Evolutionary conservation across 2,329 filamentous ascomycete genomes (phyloP).

Genomic region (Penicillium sp.): DNA sequence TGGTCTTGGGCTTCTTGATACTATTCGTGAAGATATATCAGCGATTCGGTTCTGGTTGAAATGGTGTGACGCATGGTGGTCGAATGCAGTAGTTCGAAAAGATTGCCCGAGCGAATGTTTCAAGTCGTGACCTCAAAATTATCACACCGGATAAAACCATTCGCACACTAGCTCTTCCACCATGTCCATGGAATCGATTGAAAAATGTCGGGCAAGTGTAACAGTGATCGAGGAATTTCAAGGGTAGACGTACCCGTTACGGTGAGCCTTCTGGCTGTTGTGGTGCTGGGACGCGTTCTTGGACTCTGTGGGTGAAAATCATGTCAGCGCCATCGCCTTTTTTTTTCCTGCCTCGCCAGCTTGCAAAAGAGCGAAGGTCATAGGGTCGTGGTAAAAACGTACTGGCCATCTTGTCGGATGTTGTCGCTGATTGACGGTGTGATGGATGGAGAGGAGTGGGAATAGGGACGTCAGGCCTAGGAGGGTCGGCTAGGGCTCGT

Average conservation of each 20-base stretch:
- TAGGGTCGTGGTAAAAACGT: slow-evolving; percentile 26
- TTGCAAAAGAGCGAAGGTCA: neutral
- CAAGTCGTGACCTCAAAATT: neutral
- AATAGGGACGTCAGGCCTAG: slow-evolving; percentile 32
- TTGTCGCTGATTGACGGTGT: slow-evolving; percentile 41
- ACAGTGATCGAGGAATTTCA: slow-evolving; percentile 6
- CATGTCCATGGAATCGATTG: neutral
- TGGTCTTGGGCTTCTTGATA: slow-evolving; percentile 99
- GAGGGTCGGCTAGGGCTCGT: slow-evolving; percentile 37
- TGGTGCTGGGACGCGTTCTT: slow-evolving; percentile 99
- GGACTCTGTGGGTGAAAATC: slow-evolving; percentile 65
- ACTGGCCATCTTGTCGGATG: slow-evolving; percentile 49
- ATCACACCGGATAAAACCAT: neutral
- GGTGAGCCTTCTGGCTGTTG: slow-evolving; percentile 97
- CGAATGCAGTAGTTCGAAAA: slow-evolving; percentile 1
- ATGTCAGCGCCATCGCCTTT: slow-evolving; percentile 26
- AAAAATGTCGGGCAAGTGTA: neutral
- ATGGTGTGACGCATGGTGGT: neutral
- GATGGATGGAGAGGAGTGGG: slow-evolving; percentile 34
- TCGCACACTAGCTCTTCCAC: neutral
- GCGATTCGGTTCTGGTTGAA: slow-evolving; percentile 12
- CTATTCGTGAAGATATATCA: slow-evolving; percentile 50
- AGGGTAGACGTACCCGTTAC: slow-evolving; percentile 77
- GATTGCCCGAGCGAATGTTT: slow-evolving; percentile 3
- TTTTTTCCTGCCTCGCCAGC: slow-evolving; percentile 1